Conservation (phyloP, 139 green algal species). For the Diplosphaera chodatii region DNA sequence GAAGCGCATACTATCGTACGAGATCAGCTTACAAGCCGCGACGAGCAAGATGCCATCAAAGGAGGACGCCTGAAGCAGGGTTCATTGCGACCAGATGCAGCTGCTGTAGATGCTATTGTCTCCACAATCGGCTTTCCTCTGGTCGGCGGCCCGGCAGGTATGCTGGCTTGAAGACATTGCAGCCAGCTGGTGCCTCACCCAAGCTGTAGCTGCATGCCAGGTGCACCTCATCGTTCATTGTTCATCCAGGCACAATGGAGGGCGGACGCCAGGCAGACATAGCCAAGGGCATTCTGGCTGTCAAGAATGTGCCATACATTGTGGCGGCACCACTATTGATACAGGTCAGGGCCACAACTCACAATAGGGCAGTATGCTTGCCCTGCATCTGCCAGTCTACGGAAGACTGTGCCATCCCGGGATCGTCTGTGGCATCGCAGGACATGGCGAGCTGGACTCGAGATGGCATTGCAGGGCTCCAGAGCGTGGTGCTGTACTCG, state of each 20-base stretch:
- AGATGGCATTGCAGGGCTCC: conserved; percentile 76
- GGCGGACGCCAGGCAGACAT: conserved; percentile 80
- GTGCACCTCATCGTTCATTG: too few species aligned
- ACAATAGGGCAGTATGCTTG: too few species aligned
- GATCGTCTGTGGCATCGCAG: conserved; percentile 13
- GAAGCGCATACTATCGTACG: conserved; percentile 90
- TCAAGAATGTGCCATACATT: conserved; percentile 94
- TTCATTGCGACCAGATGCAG: conserved; percentile 30
- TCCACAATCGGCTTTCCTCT: conserved; percentile 93
- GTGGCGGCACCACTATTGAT: conserved; percentile 93
- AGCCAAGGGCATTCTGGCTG: conserved; percentile 75
- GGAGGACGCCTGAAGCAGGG: conserved; percentile 21
- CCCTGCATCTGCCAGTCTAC: too few species aligned
- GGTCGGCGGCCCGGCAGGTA: conserved; percentile 82
- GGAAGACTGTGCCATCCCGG: too few species aligned
- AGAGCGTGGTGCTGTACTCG: conserved; percentile 93
- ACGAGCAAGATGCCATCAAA: conserved; percentile 50
- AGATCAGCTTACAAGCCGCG: conserved; percentile 68
- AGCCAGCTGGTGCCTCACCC: too few species aligned
- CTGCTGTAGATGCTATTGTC: conserved; percentile 81
- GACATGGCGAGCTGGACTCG: conserved; percentile 76
- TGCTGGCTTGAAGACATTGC: not conserved
- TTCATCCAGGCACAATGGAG: conserved; percentile 85
- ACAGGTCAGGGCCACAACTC: too few species aligned
- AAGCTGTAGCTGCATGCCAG: too few species aligned